A percentile compares a stretch with the other conserved stretches of the same genome.
Evolutionary conservation across 805 yeast genomes (phyloP).

Genomic region (Saccharomycopsis sp.): DNA sequence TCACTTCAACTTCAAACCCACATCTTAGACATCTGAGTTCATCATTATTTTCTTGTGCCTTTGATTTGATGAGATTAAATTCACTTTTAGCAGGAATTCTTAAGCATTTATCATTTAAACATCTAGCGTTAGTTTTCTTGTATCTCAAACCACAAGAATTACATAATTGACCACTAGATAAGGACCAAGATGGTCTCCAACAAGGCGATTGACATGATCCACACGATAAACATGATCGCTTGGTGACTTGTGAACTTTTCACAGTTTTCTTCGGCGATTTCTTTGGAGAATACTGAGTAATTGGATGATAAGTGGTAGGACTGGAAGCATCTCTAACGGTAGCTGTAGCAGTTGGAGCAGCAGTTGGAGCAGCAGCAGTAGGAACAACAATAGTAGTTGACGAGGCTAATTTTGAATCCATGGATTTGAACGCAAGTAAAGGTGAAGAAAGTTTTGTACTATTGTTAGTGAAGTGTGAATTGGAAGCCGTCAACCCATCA

Average conservation of each 20-base stretch:
- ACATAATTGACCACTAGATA: slow-evolving; percentile 88
- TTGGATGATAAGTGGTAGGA: slow-evolving; percentile 1
- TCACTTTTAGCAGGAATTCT: slow-evolving; percentile 96
- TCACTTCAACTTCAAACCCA: slow-evolving; percentile 47
- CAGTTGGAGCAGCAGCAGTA: slow-evolving; percentile 9
- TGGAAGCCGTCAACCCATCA: slow-evolving; percentile 5
- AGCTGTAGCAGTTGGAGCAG: slow-evolving; percentile 2
- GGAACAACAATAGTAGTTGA: too few relatives aligned
- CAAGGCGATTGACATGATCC: slow-evolving; percentile 90
- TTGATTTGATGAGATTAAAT: slow-evolving; percentile 78
- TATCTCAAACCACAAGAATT: slow-evolving; percentile 93
- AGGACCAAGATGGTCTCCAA: slow-evolving; percentile 97
- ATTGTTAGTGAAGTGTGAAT: not conserved
- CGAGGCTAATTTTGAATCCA: not conserved
- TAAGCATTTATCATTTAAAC: slow-evolving; percentile 66
- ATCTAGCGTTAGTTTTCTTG: slow-evolving; percentile 89
- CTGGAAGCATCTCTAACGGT: not conserved
- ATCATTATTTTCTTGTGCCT: slow-evolving; percentile 41
- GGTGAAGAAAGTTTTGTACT: slow-evolving; percentile 13
- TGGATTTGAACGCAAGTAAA: slow-evolving; percentile 10
- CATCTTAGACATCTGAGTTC: slow-evolving; percentile 54
- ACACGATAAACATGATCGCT: slow-evolving; percentile 80
- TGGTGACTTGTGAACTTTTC: slow-evolving; percentile 20
- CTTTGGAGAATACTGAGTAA: slow-evolving; percentile 15
- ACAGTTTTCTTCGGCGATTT: slow-evolving; percentile 18